Conservation (phyloP, 2,329 filamentous ascomycete genomes). For the Colletotrichum magnum region DNA sequence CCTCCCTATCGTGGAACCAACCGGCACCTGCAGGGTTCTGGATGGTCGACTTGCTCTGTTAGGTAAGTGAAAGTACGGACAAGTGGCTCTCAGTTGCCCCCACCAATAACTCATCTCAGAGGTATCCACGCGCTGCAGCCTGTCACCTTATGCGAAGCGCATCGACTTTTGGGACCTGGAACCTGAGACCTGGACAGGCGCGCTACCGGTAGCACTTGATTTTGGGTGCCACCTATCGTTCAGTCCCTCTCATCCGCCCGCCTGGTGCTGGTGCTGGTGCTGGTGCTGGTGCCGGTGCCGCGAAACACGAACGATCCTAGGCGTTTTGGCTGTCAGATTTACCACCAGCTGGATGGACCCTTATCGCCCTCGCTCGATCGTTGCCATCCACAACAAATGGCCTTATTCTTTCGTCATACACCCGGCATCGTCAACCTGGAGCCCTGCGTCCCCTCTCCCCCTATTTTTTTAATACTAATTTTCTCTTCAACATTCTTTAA, state of each 20-base stretch:
- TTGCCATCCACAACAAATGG: conserved; percentile 5
- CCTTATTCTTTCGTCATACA: conserved; percentile 33
- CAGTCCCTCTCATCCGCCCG: conserved; percentile 3
- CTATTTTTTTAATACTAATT: too few relatives aligned
- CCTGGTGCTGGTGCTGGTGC: conserved; percentile 1
- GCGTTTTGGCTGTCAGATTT: conserved; percentile 8
- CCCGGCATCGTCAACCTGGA: conserved; percentile 20
- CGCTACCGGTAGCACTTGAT: neutral
- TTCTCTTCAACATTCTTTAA: neutral
- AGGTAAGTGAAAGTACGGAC: conserved; percentile 7
- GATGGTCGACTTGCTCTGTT: conserved; percentile 15
- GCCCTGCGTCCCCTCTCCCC: conserved; percentile 18
- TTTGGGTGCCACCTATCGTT: neutral
- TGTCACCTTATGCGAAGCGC: neutral
- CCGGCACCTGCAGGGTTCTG: conserved; percentile 7
- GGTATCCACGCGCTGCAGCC: neutral
- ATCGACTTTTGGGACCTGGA: too few relatives aligned
- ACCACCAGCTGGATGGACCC: conserved; percentile 15
- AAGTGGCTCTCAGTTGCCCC: conserved; percentile 16
- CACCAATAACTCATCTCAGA: conserved; percentile 9
- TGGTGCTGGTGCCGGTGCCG: conserved; percentile 4
- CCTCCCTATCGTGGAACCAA: neutral
- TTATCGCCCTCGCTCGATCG: conserved; percentile 4
- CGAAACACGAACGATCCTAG: conserved; percentile 16
- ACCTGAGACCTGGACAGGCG: neutral